Evolutionary conservation across 2,329 filamentous ascomycete genomes (phyloP).

Genomic region (Aspergillus sp.): DNA sequence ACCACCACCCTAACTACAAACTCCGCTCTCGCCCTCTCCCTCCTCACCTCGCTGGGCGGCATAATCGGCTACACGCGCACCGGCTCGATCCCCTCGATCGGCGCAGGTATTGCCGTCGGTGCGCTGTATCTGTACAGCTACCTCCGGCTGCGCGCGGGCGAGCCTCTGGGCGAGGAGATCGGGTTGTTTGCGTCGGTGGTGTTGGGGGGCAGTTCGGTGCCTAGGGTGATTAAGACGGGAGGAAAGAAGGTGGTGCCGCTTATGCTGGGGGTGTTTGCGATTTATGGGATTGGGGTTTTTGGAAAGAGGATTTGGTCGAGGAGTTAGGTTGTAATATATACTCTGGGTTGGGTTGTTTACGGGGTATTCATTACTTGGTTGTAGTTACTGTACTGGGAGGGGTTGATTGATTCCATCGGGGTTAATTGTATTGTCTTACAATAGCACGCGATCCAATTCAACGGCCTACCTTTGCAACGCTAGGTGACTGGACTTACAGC

Average conservation of each 20-base stretch:
- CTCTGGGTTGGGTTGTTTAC: no score
- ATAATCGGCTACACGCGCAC: slow-evolving; percentile 79
- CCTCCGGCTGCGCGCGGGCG: slow-evolving; percentile 64
- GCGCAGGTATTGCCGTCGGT: slow-evolving; percentile 77
- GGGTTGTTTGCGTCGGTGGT: slow-evolving; percentile 82
- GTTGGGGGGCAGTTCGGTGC: slow-evolving; percentile 74
- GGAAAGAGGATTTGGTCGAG: slow-evolving; percentile 54
- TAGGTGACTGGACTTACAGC: slow-evolving; percentile 1
- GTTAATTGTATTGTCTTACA: background rate
- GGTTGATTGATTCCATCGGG: background rate
- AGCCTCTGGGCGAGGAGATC: slow-evolving; percentile 77
- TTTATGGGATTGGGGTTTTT: slow-evolving; percentile 71
- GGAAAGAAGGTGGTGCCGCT: slow-evolving; percentile 71
- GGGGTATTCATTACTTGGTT: no score
- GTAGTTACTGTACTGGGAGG: background rate
- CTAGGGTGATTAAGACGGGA: slow-evolving; percentile 66
- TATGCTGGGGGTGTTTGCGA: slow-evolving; percentile 67
- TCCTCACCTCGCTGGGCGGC: slow-evolving; percentile 77
- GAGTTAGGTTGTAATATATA: slow-evolving; percentile 5
- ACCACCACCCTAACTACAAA: slow-evolving; percentile 25
- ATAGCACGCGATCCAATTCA: background rate
- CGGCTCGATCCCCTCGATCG: slow-evolving; percentile 76
- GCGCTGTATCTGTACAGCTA: slow-evolving; percentile 69
- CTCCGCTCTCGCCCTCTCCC: slow-evolving; percentile 69
- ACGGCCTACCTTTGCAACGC: slow-evolving; percentile 11